Percentiles rank a stretch among this genome's conserved stretches.
phyloP scores from a whole-genome alignment of 176 grass and related monocot species.

The Cocos nucifera region DNA sequence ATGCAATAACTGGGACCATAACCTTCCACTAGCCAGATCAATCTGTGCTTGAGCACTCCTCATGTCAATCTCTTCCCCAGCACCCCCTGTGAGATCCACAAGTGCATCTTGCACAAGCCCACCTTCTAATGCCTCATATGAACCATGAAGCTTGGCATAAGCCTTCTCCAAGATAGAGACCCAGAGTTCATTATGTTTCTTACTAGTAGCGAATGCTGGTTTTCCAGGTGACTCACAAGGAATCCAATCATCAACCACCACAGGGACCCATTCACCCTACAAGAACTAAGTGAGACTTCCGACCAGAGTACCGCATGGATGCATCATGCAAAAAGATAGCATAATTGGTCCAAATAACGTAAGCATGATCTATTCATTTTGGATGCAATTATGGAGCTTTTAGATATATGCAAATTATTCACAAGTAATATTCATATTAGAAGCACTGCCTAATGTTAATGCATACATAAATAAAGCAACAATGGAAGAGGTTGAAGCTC shows the following conservation, averaged over 20 bases:
- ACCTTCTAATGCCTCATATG: constrained; percentile 94
- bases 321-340: not conserved
- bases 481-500: too few species aligned
- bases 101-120: constrained; percentile 99
- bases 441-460: too few species aligned
- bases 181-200: constrained; percentile 88
- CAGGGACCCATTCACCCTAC: constrained; percentile 97
- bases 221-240: constrained; percentile 88
- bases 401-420: too few species aligned
- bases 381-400: too few species aligned
- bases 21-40: constrained; percentile 91
- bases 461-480: too few species aligned
- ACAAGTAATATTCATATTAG: too few species aligned
- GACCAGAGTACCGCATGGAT: not conserved
- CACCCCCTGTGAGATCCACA: constrained; percentile 94
- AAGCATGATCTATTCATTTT: too few species aligned
- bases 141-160: constrained; percentile 98
- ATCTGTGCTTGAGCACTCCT: constrained; percentile 83
- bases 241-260: constrained; percentile 98
- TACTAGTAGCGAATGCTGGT: constrained; percentile 94
- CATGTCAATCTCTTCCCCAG: constrained; percentile 99
- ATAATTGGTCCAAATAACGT: not conserved
- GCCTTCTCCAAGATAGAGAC: constrained; percentile 97
- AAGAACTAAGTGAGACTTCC: not conserved
- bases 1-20: constrained; percentile 95